Evolutionary conservation across 148 eudicot genomes (phyloP).

Genomic region (Vaccinium darrowii): DNA sequence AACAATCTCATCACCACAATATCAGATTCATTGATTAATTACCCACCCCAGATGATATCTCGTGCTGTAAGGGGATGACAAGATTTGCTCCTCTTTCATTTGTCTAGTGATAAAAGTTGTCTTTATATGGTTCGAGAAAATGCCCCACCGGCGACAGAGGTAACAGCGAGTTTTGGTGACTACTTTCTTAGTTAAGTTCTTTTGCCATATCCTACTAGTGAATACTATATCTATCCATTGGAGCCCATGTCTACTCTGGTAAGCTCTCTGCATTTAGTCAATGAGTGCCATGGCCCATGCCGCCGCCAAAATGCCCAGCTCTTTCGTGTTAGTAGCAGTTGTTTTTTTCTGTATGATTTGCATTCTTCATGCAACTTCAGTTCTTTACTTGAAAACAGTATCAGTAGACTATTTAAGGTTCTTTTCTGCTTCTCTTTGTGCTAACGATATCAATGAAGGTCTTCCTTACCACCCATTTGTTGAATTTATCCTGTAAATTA

Average conservation of each 20-base stretch:
- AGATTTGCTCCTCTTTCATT: too few species aligned
- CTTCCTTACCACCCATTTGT: not conserved
- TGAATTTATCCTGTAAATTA: not conserved
- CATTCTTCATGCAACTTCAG: not conserved
- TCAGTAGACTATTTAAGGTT: not conserved
- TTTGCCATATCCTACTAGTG: too few species aligned
- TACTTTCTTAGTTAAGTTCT: too few species aligned
- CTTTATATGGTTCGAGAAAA: too few species aligned
- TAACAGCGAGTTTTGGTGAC: too few species aligned
- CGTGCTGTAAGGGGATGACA: too few species aligned
- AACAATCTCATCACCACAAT: too few species aligned
- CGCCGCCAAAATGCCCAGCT: not conserved
- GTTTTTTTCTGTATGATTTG: not conserved
- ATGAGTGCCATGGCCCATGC: not conserved
- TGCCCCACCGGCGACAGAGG: too few species aligned
- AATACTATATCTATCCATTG: too few species aligned
- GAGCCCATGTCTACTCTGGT: not conserved
- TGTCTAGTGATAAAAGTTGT: too few species aligned
- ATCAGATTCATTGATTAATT: too few species aligned
- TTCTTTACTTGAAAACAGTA: not conserved
- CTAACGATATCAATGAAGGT: not conserved
- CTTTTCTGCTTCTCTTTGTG: not conserved
- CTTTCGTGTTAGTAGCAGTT: not conserved
- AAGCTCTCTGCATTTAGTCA: not conserved
- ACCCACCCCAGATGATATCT: too few species aligned